Evolutionary conservation across 1,284 basidiomycete species (phyloP), one percentile per base, ranked within the genome.

Genomic region (Austroboletus niveus): DNA sequence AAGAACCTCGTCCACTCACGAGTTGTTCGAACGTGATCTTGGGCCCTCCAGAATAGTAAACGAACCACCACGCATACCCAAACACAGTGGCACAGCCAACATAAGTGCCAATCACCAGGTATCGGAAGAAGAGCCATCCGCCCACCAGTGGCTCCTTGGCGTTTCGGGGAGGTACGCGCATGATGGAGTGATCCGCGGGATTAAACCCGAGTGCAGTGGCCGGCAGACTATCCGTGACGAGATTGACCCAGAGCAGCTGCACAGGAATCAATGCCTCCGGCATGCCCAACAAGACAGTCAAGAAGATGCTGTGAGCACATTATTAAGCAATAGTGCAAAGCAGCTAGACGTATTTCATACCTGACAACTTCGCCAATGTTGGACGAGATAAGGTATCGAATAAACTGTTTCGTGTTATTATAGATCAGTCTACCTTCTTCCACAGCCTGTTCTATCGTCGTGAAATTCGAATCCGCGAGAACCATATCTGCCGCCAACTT

Each of bases 131-230:
- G 44, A 99, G 73, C 95, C 95, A 98, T 58, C 82, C 84, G 47
- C 90, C 87, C 41, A 99, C 85, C 36, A 99, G 81, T 1, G 95
- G 94, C 66, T 98, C 97, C 47, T 84, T 84, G 60, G 87, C 87
- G 62, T 86, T 85, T 53, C 96, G 80, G 7, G 96, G 97, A 20
- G 92, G 92, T 14, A 94, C 84, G 14, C 87, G 84, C 96, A 99
- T 98, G 69, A 99, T 98, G 52, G 89, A 89, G 69, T 93, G 91
- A 68, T 98, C 94, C 3, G 95, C 85, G 5, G 94, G 95, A 72
- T 99, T 98, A 78, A 99, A 98, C 40, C 96, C 95, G 34, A 99
- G 85, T 0, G 97, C 96, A n/a, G 95, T 98, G 4, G 96, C 96
- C 2, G 96, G 96, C 30, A 98, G 76, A 72, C 94, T 96, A 74